These are phyloP conservation scores for Nemania diffusa DNA, from an alignment of 2,329 filamentous ascomycete species.

Conservation along the genomic window DNA sequence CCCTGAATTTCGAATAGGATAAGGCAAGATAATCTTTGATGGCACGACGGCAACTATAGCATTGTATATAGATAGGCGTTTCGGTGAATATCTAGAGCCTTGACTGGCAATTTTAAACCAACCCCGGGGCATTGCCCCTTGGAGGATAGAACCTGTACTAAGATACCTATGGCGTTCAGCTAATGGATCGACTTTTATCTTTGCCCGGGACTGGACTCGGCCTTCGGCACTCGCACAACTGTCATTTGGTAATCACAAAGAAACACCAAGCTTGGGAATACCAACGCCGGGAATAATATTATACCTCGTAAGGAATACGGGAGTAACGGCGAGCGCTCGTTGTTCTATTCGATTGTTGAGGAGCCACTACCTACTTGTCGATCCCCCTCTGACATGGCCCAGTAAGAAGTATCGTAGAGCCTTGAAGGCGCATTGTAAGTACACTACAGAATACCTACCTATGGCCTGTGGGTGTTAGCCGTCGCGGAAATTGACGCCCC, in stretches of 20 bases:
- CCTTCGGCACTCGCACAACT: constrained; percentile 25
- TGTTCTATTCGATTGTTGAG: neutral
- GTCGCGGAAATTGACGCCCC: neutral
- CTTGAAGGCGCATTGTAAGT: neutral
- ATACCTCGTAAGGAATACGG: neutral
- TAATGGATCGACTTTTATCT: too few species aligned
- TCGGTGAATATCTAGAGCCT: neutral
- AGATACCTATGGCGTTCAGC: neutral
- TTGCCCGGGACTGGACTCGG: too few species aligned
- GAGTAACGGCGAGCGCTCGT: constrained; percentile 12
- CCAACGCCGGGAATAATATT: constrained; percentile 19
- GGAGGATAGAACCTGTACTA: neutral
- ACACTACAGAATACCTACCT: too few species aligned
- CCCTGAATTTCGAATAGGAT: neutral
- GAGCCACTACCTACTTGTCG: neutral
- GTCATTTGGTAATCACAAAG: neutral
- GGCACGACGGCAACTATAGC: neutral
- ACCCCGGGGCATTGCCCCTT: neutral
- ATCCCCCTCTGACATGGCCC: neutral
- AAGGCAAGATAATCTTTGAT: neutral
- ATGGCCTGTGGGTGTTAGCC: neutral
- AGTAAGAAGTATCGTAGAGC: neutral
- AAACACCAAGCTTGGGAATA: neutral
- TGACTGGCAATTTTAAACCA: neutral
- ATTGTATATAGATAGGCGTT: neutral